Evolutionary conservation across 75 land plant genomes (phyloP), one percentile per base, ranked within the genome.

Genomic region (Cryptomeria japonica): DNA sequence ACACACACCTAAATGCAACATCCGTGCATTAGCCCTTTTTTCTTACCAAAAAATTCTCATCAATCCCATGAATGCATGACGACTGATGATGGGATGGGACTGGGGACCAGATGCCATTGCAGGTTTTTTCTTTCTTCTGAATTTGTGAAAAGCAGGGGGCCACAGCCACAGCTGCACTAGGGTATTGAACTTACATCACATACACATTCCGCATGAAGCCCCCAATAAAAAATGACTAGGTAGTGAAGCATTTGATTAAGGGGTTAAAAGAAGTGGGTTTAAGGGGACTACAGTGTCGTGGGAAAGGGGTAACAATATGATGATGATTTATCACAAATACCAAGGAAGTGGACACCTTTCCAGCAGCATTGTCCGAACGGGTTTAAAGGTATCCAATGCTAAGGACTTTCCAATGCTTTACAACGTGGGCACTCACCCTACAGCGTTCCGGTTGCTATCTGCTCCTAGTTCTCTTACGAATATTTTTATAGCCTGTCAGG

Each of bases 361-460:
- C 84, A 82, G 84, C 47, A 3, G 14, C 47, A 25, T 28, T 82
- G 84, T 82, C 84, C 53, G 46, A 79, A 39, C 3, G 82, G 70
- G 70, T 25, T 64, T 64, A 82, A 80, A 28, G 49, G 84, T 82
- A 82, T 82, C 84, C 84, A 82, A 82, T 82, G 84, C 84, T 82
- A 18, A 42, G 3, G 31, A 46, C 84, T 82, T 82, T 12, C 34
- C 42, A 25, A 34, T 75, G 16, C 77, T 34, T 75, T 75, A 13
- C 77, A 32, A 75, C 77, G 38, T 75, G 77, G 77, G 77, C 77
- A 32, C 77, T 75, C 77, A 46, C 84, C 49, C 46, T 11, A 46
- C 84, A 82, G 53, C 46, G 32, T 82, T 42, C 9, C 31, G 44
- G 70, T 64, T 80, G 28, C 31, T 46, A 44, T 39, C 53, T 46